Percentiles rank a stretch among this genome's conserved stretches.
These are phyloP conservation scores for Cyberlindnera mississippiensis DNA, from an alignment of 805 yeast species.

Conservation along the genomic window DNA sequence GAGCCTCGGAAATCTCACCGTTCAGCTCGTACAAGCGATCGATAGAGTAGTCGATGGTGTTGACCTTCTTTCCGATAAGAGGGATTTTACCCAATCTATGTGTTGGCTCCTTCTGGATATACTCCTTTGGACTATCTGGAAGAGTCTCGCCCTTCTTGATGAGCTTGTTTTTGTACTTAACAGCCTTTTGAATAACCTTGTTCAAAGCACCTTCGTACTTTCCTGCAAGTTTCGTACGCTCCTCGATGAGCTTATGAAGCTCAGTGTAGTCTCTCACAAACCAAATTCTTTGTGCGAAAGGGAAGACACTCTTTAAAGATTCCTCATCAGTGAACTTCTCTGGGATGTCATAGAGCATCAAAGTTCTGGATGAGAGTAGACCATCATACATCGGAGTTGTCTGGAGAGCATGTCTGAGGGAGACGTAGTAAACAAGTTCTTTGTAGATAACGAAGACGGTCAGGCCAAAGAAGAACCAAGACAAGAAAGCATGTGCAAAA, in stretches of 20 bases:
- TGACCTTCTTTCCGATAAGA: constrained; percentile 77
- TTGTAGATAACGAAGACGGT: constrained; percentile 64
- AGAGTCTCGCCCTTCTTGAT: constrained; percentile 52
- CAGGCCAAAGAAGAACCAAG: constrained; percentile 71
- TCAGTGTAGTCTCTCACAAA: constrained; percentile 61
- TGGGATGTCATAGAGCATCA: constrained; percentile 64
- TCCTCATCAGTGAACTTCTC: constrained; percentile 43
- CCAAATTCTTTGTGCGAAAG: constrained; percentile 55
- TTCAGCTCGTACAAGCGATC: constrained; percentile 67
- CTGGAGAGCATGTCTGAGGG: constrained; percentile 70
- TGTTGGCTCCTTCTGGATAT: constrained; percentile 81
- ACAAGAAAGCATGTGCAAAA: constrained; percentile 70
- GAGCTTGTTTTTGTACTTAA: constrained; percentile 50
- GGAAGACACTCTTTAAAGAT: constrained; percentile 55
- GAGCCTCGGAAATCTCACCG: constrained; percentile 48
- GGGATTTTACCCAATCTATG: constrained; percentile 63
- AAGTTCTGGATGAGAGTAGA: constrained; percentile 62
- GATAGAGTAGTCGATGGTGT: constrained; percentile 71
- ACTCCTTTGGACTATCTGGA: constrained; percentile 55
- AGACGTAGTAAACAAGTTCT: constrained; percentile 66
- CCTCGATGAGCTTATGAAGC: constrained; percentile 52
- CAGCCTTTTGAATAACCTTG: constrained; percentile 54
- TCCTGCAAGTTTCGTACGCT: constrained; percentile 55
- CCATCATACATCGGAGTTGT: constrained; percentile 72
- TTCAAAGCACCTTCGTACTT: constrained; percentile 68